phyloP scores from a whole-genome alignment of 2,329 filamentous ascomycete species.

The Orbilia blumenaviensis region DNA sequence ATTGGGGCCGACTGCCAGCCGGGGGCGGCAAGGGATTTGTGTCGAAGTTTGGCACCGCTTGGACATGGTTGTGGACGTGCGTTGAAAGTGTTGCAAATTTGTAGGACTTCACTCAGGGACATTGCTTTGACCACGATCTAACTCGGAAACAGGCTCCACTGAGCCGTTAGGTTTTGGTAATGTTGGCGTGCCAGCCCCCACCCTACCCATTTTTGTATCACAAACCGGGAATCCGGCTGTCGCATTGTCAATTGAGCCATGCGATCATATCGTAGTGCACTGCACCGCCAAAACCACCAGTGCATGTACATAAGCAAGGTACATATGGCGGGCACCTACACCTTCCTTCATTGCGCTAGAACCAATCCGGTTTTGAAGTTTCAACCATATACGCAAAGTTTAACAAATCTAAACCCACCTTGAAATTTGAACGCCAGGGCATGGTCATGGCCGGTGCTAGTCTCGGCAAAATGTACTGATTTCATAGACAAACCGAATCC shows the following conservation, averaged over 20 bases:
- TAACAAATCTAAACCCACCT: not conserved
- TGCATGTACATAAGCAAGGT: too few species aligned
- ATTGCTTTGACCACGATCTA: not conserved
- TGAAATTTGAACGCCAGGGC: too few species aligned
- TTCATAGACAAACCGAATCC: not conserved
- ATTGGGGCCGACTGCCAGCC: too few species aligned
- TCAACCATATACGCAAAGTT: not conserved
- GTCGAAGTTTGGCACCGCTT: not conserved
- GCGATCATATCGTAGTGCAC: too few species aligned
- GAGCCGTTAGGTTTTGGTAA: not conserved
- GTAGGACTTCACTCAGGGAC: not conserved
- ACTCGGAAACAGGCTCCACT: not conserved
- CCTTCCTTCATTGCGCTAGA: not conserved
- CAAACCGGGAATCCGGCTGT: not conserved
- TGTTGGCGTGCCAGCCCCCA: not conserved
- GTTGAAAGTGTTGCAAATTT: constrained; percentile 7
- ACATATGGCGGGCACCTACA: too few species aligned
- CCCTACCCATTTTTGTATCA: not conserved
- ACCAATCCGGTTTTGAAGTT: not conserved
- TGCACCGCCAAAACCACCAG: too few species aligned
- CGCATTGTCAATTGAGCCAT: too few species aligned
- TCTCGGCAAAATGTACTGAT: not conserved
- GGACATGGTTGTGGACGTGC: not conserved
- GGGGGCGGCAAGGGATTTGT: too few species aligned
- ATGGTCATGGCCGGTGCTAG: too few species aligned